A percentile compares a stretch with the other conserved stretches of the same genome.
phyloP scores from a whole-genome alignment of 768 basidiomycete genomes.

The Russula sp. region DNA sequence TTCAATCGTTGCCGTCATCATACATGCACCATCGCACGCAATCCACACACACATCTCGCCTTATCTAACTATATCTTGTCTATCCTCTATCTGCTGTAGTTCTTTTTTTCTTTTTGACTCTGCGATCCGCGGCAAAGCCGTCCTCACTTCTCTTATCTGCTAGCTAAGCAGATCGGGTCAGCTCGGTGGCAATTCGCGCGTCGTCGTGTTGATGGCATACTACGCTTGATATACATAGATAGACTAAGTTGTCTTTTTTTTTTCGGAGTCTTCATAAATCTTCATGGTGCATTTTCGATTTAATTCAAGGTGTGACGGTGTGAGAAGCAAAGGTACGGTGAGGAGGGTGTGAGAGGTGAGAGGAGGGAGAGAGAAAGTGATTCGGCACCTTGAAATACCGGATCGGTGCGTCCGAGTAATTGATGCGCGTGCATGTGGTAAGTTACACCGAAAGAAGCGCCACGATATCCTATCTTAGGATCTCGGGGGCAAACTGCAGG shows the following conservation, averaged over 20 bases:
- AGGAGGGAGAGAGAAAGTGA: background rate
- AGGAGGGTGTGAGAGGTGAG: no score
- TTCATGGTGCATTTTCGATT: no score
- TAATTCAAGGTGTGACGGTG: background rate
- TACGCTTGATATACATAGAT: background rate
- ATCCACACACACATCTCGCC: background rate
- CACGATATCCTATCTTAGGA: background rate
- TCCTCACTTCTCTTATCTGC: background rate
- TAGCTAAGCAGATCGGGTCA: background rate
- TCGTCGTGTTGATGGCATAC: background rate
- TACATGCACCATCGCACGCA: background rate
- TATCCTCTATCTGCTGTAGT: no score
- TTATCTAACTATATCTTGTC: background rate
- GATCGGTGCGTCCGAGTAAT: background rate
- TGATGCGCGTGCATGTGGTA: no score
- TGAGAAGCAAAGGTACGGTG: background rate
- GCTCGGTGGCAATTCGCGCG: background rate
- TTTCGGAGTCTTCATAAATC: no score
- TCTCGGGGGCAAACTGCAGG: background rate
- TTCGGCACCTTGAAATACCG: background rate
- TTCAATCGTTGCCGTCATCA: background rate
- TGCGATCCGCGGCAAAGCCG: background rate
- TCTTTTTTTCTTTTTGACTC: background rate
- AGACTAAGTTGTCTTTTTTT: background rate
- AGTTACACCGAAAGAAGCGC: background rate